Evolutionary conservation across 306 rosid species (phyloP), one percentile per base, ranked within the genome.

Genomic region (Canavalia gladiata): DNA sequence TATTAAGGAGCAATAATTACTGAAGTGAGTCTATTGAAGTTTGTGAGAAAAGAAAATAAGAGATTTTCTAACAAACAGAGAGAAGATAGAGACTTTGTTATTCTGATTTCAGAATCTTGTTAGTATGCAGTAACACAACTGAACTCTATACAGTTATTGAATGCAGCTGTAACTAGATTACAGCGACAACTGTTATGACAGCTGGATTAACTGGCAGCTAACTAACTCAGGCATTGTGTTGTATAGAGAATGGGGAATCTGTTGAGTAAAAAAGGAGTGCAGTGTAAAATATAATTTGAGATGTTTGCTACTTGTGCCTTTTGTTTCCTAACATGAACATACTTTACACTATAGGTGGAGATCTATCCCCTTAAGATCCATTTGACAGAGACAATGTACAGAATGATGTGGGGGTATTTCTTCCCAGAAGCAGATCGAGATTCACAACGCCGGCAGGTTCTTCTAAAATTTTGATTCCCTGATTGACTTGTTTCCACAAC

Each of bases 391-490:
- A 70, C 92, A 3, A 93, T 96, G 97, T 96, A 93, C 86, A 81
- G 92, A 83, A 90, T 91, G 97, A 93, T 96, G 97, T 96, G 99
- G 99, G 97, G 77, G 33, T 96, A 96, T 84, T 89, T 96, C 82
- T 96, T 96, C 87, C 94, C 94, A 8, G 99, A 88, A 55, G 98
- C 93, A 84, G 94, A 87, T 68, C 88, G 83, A 80, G 99, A 92
- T 86, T 92, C 98, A 64, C 92, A 87, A 35, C 90, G 97, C 71
- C 93, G 99, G 78, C 97, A 96, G 91, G 99, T 92, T 79, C 51
- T 91, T 88, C 72, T 58, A 74, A 69, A 67, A 71, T 75, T 76
- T 72, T 35, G 57, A 66, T 47, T 68, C 43, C 18, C 57, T 55
- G 18, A 42, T 6, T 45, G 51, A 35, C 65, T 71, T 66, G 37